Conservation (phyloP, 1,139 yeast species). For the Yamadazyma taylorii region DNA sequence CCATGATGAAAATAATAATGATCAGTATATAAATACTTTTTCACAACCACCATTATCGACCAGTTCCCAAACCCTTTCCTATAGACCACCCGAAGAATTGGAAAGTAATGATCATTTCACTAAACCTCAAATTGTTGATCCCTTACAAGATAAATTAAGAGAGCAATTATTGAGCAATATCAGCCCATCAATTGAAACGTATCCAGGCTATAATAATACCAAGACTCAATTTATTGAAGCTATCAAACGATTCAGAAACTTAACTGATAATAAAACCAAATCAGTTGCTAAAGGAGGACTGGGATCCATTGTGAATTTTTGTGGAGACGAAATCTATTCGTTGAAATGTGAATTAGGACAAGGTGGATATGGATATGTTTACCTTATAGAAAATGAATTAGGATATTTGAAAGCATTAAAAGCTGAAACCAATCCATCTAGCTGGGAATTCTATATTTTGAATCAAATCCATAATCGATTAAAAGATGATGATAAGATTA, state of each 20-base stretch:
- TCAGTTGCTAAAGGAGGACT: conserved; percentile 38
- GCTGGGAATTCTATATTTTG: conserved; percentile 83
- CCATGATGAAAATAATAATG: too few species aligned
- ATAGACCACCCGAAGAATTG: background rate
- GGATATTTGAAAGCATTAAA: conserved; percentile 69
- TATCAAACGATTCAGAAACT: conserved; percentile 33
- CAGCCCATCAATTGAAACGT: conserved; percentile 26
- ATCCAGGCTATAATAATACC: conserved; percentile 27
- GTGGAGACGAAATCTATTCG: conserved; percentile 54
- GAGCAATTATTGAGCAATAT: conserved; percentile 24
- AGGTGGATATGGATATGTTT: conserved; percentile 83
- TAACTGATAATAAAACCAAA: conserved; percentile 35
- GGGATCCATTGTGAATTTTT: conserved; percentile 45
- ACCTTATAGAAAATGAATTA: conserved; percentile 63
- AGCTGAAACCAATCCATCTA: conserved; percentile 66
- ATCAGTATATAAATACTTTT: too few species aligned
- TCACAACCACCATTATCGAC: conserved; percentile 8
- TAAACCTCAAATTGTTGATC: conserved; percentile 22
- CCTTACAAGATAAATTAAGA: conserved; percentile 28
- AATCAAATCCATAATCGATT: conserved; percentile 50
- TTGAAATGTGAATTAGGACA: conserved; percentile 66
- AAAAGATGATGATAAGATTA: conserved; percentile 8
- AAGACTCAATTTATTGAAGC: conserved; percentile 17
- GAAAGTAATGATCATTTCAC: background rate
- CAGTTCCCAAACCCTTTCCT: background rate